Evolutionary conservation across 2,329 filamentous ascomycete genomes (phyloP), one percentile per base, ranked within the genome.

Genomic region (Coniella lustricola): DNA sequence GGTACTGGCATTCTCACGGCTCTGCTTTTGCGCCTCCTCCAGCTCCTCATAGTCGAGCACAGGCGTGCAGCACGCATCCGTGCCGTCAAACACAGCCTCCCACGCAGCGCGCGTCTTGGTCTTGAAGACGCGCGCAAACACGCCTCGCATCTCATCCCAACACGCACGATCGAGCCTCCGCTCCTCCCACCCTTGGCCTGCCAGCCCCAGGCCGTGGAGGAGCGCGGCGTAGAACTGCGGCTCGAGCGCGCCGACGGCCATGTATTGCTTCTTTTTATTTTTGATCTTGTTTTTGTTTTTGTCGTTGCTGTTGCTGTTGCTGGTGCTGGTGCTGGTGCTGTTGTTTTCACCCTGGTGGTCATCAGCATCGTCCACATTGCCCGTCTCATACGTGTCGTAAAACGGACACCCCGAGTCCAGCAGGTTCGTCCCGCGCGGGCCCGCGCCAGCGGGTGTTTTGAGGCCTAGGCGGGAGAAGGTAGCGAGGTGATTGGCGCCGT

Each of bases 51-150:
- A 87, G 31, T 82, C 82, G 36, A 95, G 70, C 1, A 97, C 87
- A 0, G 91, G 91, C n/a, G 87, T 89, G 54, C 85, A 89, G 64
- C 91, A 97, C 1, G 91, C 91, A 67, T 97, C 91, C 0, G 87
- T 93, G 10, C 86, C 87, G 62, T 95, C 87, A 62, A 96, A 97
- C 5, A 95, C 71, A 3, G 52, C 62, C 66, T 95, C 91, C 91
- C 91, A 97, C 63, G 95, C 84, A 0, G 66, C 62, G 31, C 90
- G 75, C 4, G 84, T 85, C 68, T 82, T 88, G 38, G 70, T 65
- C 62, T 74, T 79, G 65, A 97, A 96, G 0, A 70, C 72, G 3
- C 62, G 62, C 3, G 74, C 75, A 56, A 95, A 84, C 3, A 80
- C 62, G 1, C 66, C 60, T 44, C 75, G 74, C 57, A 96, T 72